Evolutionary conservation across 306 rosid species (phyloP).

Genomic region (Gynostemma pentaphyllum): DNA sequence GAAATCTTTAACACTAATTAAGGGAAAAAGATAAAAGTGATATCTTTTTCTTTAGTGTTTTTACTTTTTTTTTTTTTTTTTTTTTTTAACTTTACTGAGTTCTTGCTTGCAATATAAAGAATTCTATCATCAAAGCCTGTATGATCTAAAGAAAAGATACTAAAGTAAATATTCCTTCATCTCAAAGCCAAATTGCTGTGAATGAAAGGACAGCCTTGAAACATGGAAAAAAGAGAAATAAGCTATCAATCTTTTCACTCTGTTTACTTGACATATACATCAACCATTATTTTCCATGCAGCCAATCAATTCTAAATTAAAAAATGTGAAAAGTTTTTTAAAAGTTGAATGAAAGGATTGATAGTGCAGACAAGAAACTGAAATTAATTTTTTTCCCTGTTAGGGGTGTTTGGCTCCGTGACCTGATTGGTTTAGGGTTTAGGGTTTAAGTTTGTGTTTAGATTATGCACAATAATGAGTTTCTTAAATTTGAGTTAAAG

Average conservation of each 20-base stretch:
- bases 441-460: too few species aligned
- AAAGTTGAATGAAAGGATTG: too few species aligned
- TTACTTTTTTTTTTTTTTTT: background rate
- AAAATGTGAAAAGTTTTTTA: too few species aligned
- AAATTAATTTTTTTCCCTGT: too few species aligned
- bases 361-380: too few species aligned
- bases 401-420: too few species aligned
- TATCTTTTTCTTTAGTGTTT: background rate
- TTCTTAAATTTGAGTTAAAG: too few species aligned
- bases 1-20: background rate
- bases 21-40: background rate
- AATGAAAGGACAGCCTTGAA: background rate
- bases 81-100: background rate
- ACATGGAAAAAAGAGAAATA: too few species aligned
- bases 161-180: background rate
- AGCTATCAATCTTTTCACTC: background rate
- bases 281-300: background rate
- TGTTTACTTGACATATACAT: background rate
- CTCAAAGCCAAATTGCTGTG: background rate
- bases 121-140: background rate
- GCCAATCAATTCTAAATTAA: too few species aligned
- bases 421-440: too few species aligned
- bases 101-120: background rate
- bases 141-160: background rate
- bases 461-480: too few species aligned